Evolutionary conservation across 1,284 basidiomycete species (phyloP).

Genomic region (Apiotrichum gamsii): DNA sequence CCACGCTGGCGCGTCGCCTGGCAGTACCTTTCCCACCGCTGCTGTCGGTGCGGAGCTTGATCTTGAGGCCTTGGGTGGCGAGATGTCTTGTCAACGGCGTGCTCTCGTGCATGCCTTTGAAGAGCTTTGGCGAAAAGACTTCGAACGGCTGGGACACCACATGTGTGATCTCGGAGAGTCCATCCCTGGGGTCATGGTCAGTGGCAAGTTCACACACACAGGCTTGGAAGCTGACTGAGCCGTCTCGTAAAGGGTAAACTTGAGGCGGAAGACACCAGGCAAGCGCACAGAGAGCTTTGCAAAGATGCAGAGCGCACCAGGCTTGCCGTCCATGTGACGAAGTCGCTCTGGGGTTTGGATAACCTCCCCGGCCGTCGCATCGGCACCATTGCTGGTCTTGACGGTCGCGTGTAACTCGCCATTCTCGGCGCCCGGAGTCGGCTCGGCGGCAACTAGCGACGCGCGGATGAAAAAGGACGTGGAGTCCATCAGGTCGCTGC

Average conservation of each 20-base stretch:
- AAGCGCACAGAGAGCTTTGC: conserved; percentile 46
- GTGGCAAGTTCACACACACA: neutral
- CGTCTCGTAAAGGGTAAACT: conserved; percentile 45
- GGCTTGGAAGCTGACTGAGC: too few species aligned
- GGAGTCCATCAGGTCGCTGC: conserved; percentile 32
- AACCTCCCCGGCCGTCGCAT: conserved; percentile 46
- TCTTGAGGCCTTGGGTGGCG: conserved; percentile 47
- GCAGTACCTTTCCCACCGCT: conserved; percentile 26
- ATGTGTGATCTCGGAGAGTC: conserved; percentile 32
- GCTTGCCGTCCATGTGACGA: conserved; percentile 35
- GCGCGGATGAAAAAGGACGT: conserved; percentile 38
- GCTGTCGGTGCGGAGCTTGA: conserved; percentile 45
- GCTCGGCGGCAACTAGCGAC: conserved; percentile 30
- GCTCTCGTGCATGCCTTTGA: conserved; percentile 48
- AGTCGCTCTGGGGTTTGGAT: conserved; percentile 46
- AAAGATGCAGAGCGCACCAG: conserved; percentile 44
- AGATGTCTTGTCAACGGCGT: conserved; percentile 46
- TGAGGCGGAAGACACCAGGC: conserved; percentile 45
- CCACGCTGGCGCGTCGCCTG: conserved; percentile 7
- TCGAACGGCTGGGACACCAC: conserved; percentile 44
- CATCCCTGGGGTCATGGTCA: conserved; percentile 18
- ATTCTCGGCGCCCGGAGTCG: conserved; percentile 5
- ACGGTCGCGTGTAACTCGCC: conserved; percentile 29
- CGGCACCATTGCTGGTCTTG: conserved; percentile 41
- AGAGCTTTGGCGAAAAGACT: conserved; percentile 48